Percentiles rank a stretch among this genome's conserved stretches.
Conservation (phyloP, 2,329 filamentous ascomycete species). For the Hypomyces perniciosus region DNA sequence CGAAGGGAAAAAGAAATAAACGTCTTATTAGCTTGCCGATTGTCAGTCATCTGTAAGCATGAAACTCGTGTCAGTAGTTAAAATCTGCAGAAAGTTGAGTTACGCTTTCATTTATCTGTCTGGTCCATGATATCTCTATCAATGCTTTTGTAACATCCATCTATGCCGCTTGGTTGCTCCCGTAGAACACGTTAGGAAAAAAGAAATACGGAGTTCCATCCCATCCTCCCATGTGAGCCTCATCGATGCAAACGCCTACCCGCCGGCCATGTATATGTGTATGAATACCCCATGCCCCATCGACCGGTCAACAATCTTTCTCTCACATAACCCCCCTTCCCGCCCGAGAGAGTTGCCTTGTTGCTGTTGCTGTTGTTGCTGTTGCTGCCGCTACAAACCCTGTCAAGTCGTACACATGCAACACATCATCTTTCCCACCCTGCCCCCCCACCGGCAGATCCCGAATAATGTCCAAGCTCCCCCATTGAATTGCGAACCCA, state of each 20-base stretch:
- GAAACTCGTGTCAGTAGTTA: too few relatives aligned
- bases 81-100: not conserved
- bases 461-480: constrained; percentile 13
- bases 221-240: constrained; percentile 10
- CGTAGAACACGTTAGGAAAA: constrained; percentile 8
- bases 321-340: not conserved
- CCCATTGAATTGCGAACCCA: not conserved
- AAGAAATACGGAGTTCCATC: not conserved
- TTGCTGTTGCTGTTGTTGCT: not conserved
- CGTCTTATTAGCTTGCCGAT: too few relatives aligned
- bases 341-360: not conserved
- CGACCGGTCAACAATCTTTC: constrained; percentile 5
- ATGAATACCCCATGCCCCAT: constrained; percentile 7
- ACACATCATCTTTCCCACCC: not conserved
- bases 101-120: constrained; percentile 12
- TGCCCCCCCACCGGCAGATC: not conserved
- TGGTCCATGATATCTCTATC: constrained; percentile 15
- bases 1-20: too few relatives aligned
- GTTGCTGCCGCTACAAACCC: not conserved
- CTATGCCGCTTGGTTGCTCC: constrained; percentile 16
- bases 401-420: constrained; percentile 4
- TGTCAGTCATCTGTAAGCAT: too few relatives aligned
- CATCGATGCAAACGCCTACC: constrained; percentile 14
- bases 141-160: constrained; percentile 18
- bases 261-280: constrained; percentile 14